phyloP scores from a whole-genome alignment of 179 eudicot genomes.

The Patellifolia procumbens region DNA sequence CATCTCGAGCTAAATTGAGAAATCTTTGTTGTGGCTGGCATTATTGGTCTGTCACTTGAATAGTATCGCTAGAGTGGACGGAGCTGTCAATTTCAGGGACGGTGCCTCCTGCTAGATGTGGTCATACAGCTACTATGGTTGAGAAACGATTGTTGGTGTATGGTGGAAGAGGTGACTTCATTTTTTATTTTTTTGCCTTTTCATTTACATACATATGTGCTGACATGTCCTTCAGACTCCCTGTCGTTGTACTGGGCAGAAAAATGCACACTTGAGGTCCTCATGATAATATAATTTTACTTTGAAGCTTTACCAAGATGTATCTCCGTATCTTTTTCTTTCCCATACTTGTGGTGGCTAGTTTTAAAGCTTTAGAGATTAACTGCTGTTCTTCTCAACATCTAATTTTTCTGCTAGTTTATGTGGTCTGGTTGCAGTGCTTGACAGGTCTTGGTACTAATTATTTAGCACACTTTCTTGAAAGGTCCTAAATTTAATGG shows the following conservation, averaged over 20 bases:
- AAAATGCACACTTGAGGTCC: not conserved
- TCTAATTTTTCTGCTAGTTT: not conserved
- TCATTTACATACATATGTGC: constrained; percentile 11
- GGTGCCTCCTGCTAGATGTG: constrained; percentile 95
- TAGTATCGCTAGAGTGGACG: constrained; percentile 96
- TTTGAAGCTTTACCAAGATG: not conserved
- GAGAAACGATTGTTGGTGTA: constrained; percentile 90
- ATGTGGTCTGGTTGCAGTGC: not conserved
- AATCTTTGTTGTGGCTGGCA: not conserved
- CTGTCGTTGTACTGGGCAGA: not conserved
- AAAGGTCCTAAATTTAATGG: not conserved
- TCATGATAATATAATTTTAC: not conserved
- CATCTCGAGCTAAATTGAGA: not conserved
- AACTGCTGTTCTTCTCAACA: not conserved
- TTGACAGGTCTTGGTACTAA: not conserved
- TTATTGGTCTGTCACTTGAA: constrained; percentile 26
- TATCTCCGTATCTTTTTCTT: too few species aligned
- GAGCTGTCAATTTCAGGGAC: constrained; percentile 83
- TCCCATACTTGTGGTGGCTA: too few species aligned
- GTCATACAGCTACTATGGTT: constrained; percentile 94
- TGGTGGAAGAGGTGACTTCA: constrained; percentile 85
- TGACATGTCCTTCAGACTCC: not conserved
- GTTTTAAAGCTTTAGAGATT: too few species aligned
- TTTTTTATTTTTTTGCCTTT: not conserved
- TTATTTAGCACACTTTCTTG: not conserved